A percentile compares a stretch with the other conserved stretches of the same genome.
Evolutionary conservation across 2,329 filamentous ascomycete species (phyloP).

Genomic region (Thelonectria rubi): DNA sequence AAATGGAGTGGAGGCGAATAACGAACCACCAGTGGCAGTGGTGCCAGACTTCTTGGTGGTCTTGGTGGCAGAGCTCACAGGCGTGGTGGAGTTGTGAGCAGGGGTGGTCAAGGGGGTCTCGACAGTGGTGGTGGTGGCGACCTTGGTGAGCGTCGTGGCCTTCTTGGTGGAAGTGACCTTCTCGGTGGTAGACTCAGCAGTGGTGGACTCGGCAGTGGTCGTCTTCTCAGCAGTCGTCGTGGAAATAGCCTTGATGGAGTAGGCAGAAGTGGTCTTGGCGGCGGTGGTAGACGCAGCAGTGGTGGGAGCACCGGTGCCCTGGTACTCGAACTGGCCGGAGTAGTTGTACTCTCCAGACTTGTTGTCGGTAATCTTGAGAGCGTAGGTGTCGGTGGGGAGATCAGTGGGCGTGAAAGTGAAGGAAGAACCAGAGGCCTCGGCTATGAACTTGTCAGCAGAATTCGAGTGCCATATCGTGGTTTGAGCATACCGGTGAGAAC

Average conservation of each 20-base stretch:
- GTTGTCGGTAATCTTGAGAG: constrained; percentile 48
- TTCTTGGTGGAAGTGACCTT: constrained; percentile 26
- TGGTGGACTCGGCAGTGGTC: constrained; percentile 11
- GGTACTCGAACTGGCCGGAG: constrained; percentile 44
- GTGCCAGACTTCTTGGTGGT: constrained; percentile 27
- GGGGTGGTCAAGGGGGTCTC: constrained; percentile 18
- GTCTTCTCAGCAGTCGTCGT: constrained; percentile 23
- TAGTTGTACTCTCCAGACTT: constrained; percentile 44
- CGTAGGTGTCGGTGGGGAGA: constrained; percentile 46
- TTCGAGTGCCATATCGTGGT: no score
- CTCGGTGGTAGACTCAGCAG: constrained; percentile 3
- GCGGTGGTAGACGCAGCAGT: constrained; percentile 21
- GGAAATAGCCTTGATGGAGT: constrained; percentile 4
- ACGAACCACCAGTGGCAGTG: constrained; percentile 21
- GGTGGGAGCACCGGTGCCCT: constrained; percentile 34
- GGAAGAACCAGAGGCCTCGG: constrained; percentile 32
- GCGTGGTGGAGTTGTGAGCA: constrained; percentile 25
- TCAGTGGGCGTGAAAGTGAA: constrained; percentile 43
- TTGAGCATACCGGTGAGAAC: constrained; percentile 44
- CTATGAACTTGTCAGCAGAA: constrained; percentile 16
- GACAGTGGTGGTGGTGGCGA: constrained; percentile 30
- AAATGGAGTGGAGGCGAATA: neutral
- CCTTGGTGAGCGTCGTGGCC: constrained; percentile 32
- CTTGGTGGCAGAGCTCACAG: constrained; percentile 25
- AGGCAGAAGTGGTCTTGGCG: constrained; percentile 25